Base-by-base conservation (phyloP, 169 alveolate species). In the Plasmodium ovale region DNA sequence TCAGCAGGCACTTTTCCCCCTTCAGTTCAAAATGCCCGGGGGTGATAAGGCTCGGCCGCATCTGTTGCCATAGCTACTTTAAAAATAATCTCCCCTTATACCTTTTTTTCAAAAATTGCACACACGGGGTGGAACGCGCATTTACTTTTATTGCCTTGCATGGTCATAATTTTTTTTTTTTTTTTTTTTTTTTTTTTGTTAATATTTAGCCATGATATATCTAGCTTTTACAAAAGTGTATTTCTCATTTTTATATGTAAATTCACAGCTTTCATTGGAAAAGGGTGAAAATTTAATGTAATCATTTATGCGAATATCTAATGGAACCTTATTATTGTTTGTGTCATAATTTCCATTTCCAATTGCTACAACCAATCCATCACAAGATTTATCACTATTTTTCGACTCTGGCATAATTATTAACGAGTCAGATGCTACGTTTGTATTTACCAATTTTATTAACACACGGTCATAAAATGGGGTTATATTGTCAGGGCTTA, bases 391-490 rank as follows among this genome's bases (percentile, higher is more conserved):
- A 1, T 65, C 84, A 31, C 39, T 56, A 39, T 51, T 82, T 58
- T 82, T 65, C 23, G 90, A 49, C 29, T 82, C 90, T 27, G 90
- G 90, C 56, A 82, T 64, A 49, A 82, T 49, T 65, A 82, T 37
- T 67, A 82, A 51, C 14, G 90, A 82, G 31, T 51, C 79, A 31
- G 90, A 82, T 33, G 16, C 33, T 44, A 58, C 70, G 25, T 65
- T 82, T 37, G 31, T 25, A 19, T 82, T 68, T 39, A 82, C 58
- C 37, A 82, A 53, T 53, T 82, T 82, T 51, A 82, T 82, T 33
- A 82, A 56, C 49, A 82, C 84, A 58, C 90, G 79, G 35, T 82
- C 90, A 82, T 82, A 82, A 19, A 65, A 58, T 35, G 90, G 90
- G 16, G 71, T 82, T n/a, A 82, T 37, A 6, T 82, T 82, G 39